phyloP scores from a whole-genome alignment of 768 basidiomycete genomes.

The Xerocomus spinulosus region DNA sequence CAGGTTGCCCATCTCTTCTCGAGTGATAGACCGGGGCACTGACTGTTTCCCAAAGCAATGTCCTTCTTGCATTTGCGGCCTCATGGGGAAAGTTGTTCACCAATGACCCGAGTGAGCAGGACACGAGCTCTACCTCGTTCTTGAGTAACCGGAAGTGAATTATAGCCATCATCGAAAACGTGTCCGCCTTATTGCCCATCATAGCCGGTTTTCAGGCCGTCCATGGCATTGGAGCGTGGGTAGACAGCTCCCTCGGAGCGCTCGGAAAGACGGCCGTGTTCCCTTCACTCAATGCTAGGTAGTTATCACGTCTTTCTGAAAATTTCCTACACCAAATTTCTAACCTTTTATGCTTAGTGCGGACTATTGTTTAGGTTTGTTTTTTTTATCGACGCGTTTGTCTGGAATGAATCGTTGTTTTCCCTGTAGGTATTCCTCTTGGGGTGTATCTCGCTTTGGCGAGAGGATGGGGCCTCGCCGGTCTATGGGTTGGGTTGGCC shows the following conservation, averaged over 20 bases:
- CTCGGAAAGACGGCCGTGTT: slow-evolving; percentile 21
- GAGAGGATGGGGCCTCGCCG: slow-evolving; percentile 21
- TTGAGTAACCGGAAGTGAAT: neutral
- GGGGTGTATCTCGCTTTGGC: slow-evolving; percentile 21
- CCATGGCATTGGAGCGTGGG: slow-evolving; percentile 20
- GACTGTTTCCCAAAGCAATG: slow-evolving; percentile 24
- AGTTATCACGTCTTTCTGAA: neutral
- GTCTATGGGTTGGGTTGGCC: slow-evolving; percentile 22
- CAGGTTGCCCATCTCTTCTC: neutral
- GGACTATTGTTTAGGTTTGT: slow-evolving; percentile 32
- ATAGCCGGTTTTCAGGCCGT: slow-evolving; percentile 24
- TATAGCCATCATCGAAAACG: slow-evolving; percentile 38
- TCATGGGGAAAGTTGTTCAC: slow-evolving; percentile 61
- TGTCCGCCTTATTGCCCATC: slow-evolving; percentile 51
- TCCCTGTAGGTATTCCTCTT: slow-evolving; percentile 31
- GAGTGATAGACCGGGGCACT: neutral
- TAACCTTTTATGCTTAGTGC: slow-evolving; percentile 7
- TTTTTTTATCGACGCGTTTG: neutral
- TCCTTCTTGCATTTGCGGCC: slow-evolving; percentile 42
- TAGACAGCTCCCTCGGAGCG: slow-evolving; percentile 13
- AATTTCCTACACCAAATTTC: neutral
- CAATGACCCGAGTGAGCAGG: slow-evolving; percentile 39
- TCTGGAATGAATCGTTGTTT: neutral
- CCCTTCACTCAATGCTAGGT: slow-evolving; percentile 24
- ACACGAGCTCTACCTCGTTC: neutral